A percentile compares a stretch with the other conserved stretches of the same genome.
These are phyloP conservation scores for Boletus eberwhitei DNA, from an alignment of 768 basidiomycete genomes.

Conservation along the genomic window DNA sequence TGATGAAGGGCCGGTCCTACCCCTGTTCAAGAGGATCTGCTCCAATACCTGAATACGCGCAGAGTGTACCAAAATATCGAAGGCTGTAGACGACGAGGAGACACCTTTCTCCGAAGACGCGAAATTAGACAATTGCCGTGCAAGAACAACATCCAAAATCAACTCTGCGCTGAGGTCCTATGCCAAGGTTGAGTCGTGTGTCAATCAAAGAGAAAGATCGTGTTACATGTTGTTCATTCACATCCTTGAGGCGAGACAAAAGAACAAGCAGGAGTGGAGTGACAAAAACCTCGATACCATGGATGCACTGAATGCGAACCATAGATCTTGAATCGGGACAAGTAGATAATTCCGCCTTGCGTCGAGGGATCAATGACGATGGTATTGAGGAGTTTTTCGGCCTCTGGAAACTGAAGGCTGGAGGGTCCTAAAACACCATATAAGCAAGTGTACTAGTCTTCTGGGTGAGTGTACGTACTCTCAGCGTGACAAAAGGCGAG, in stretches of 20 bases:
- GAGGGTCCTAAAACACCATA: constrained; percentile 11
- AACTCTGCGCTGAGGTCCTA: constrained; percentile 40
- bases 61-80: constrained; percentile 44
- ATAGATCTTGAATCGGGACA: constrained; percentile 6
- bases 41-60: constrained; percentile 45
- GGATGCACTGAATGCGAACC: constrained; percentile 38
- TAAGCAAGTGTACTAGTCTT: not conserved
- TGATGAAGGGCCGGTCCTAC: not conserved
- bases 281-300: constrained; percentile 40
- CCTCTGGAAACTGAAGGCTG: constrained; percentile 3
- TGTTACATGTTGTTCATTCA: constrained; percentile 45
- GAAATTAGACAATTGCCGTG: constrained; percentile 35
- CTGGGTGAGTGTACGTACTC: constrained; percentile 33
- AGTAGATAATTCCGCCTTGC: not conserved
- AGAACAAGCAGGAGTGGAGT: constrained; percentile 55
- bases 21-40: constrained; percentile 32
- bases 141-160: constrained; percentile 41
- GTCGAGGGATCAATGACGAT: constrained; percentile 1
- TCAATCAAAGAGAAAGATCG: not conserved
- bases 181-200: constrained; percentile 4
- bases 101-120: constrained; percentile 21
- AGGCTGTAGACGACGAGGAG: constrained; percentile 20
- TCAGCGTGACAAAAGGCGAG: constrained; percentile 43
- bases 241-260: constrained; percentile 44
- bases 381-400: not conserved